Base-by-base conservation (phyloP, 1,284 basidiomycete genomes). In the Apiotrichum veenhuisii region DNA sequence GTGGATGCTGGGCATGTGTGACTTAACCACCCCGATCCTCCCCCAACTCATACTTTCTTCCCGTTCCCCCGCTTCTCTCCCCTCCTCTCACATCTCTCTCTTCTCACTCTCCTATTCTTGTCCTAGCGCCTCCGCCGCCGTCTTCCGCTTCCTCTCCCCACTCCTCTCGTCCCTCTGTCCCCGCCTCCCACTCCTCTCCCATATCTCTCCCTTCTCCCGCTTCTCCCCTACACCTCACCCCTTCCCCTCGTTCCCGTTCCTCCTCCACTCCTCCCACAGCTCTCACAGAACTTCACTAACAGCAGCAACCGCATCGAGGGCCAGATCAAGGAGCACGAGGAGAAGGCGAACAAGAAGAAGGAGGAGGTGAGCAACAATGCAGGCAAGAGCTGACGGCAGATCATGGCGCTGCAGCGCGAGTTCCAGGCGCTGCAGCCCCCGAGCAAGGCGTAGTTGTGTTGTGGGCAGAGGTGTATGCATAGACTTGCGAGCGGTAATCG, bases 321-420 rank as follows among this genome's bases (percentile, higher is more conserved):
- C 7, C 87, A 89, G 71, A 79, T 95, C 49, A 86, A 89, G 70
- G 89, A 91, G 8, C 78, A 86, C 25, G 84, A 87, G 59, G 80
- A 81, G 27, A 87, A 85, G 64, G 81, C 85, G 48, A 87, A 91
- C 61, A 85, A 84, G 72, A 90, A 87, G 79, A 90, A 88, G 77
- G 71, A 78, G 37, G 88, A 94, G 82, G 91, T 89, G 62, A 65
- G 83, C 76, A 5, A 3, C 18, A 2, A 15, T 43, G 40, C 27
- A n/a, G 14, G 25, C 17, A 3, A 5, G 22, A 20, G 45, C 42
- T 60, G 48, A 57, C 46, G 2, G 14, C 38, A 75, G 73, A 70
- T 75, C 63, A 73, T 75, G 37, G 48, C 57, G 1, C 61, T 75
- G 30, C 72, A 75, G 57, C 72, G 73, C 56, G 70, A 75, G 60